These are phyloP conservation scores for Limonium bicolor DNA, from an alignment of 148 eudicot species.

Conservation along the genomic window DNA sequence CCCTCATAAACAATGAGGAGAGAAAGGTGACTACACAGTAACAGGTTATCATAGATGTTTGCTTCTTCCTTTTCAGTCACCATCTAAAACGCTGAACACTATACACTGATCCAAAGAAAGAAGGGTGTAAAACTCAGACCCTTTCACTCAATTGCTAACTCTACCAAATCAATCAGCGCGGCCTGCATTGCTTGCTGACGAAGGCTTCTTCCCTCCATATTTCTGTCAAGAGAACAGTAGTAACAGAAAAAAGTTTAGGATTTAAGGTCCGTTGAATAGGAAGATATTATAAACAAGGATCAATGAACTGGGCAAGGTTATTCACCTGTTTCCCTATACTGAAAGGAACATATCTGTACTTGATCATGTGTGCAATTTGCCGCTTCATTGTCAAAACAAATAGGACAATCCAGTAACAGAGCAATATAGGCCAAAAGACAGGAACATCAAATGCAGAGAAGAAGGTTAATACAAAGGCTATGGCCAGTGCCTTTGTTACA, in stretches of 20 bases:
- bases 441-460: constrained; percentile 52
- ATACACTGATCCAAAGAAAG: too few relatives aligned
- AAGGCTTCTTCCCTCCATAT: constrained; percentile 50
- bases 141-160: too few relatives aligned
- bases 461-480: constrained; percentile 45
- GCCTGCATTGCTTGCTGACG: constrained; percentile 14
- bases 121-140: too few relatives aligned
- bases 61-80: too few relatives aligned
- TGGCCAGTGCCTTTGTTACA: constrained; percentile 41
- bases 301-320: too few relatives aligned
- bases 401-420: constrained; percentile 52
- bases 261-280: not conserved
- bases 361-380: constrained; percentile 81
- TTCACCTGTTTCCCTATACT: constrained; percentile 74
- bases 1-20: too few relatives aligned
- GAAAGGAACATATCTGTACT: constrained; percentile 75
- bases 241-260: not conserved
- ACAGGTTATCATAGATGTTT: too few relatives aligned
- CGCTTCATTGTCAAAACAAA: constrained; percentile 85
- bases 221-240: constrained; percentile 17
- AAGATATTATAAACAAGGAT: not conserved
- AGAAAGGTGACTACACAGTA: too few relatives aligned
- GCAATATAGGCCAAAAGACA: constrained; percentile 56
- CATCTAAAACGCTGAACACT: too few relatives aligned
- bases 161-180: constrained; percentile 18